A percentile compares a stretch with the other conserved stretches of the same genome.
Conservation (phyloP, 2,329 filamentous ascomycete species). For the Paracamarosporium sp. region DNA sequence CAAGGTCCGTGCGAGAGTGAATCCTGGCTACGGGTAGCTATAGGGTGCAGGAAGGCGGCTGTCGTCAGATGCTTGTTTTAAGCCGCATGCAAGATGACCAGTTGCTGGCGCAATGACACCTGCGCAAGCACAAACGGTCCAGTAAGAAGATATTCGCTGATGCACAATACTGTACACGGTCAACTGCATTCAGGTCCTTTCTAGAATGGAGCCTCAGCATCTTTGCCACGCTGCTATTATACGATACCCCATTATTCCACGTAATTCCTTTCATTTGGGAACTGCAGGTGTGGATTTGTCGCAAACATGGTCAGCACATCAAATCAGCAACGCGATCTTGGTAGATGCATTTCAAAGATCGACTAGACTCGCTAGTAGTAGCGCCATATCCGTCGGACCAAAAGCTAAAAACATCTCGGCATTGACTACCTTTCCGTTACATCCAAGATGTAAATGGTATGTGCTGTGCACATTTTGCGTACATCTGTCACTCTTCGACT, state of each 20-base stretch:
- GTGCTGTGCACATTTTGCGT: constrained; percentile 18
- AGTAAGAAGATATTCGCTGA: constrained; percentile 3
- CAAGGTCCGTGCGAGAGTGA: constrained; percentile 8
- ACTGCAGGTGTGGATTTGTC: constrained; percentile 23
- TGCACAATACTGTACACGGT: neutral
- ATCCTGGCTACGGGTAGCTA: constrained; percentile 1
- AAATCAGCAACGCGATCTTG: constrained; percentile 24
- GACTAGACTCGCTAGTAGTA: constrained; percentile 23
- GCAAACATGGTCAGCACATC: constrained; percentile 36
- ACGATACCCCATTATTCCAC: constrained; percentile 11
- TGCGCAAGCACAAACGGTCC: constrained; percentile 1
- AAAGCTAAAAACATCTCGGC: constrained; percentile 10
- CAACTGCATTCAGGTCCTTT: neutral
- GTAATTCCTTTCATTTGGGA: constrained; percentile 12
- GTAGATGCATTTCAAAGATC: constrained; percentile 19
- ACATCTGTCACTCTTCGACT: constrained; percentile 17
- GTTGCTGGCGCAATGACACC: constrained; percentile 9
- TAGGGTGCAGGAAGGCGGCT: constrained; percentile 25
- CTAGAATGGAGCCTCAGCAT: too few relatives aligned
- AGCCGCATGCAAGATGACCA: constrained; percentile 37
- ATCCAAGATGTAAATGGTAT: constrained; percentile 8
- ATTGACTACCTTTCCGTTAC: neutral
- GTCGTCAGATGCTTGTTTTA: constrained; percentile 47
- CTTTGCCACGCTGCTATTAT: constrained; percentile 16
- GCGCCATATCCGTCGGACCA: constrained; percentile 12